Conservation (phyloP, 768 basidiomycete genomes). For the Collybia mongolica region DNA sequence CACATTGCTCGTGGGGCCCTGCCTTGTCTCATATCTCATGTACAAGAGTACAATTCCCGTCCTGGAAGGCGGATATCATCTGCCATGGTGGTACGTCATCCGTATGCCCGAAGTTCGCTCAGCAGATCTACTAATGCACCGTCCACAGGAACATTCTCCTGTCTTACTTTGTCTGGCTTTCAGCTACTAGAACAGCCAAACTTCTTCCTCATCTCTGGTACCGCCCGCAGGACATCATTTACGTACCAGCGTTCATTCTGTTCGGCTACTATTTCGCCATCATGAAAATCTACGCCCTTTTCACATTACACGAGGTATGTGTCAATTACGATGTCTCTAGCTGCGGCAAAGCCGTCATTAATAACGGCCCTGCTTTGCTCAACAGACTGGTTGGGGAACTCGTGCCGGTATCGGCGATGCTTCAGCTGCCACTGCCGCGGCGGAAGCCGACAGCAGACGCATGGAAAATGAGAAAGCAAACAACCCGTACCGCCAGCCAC, state of each 20-base stretch:
- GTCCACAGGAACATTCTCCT: slow-evolving; percentile 60
- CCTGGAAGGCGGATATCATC: slow-evolving; percentile 71
- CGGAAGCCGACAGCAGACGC: slow-evolving; percentile 30
- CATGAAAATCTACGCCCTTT: slow-evolving; percentile 92
- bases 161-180: slow-evolving; percentile 70
- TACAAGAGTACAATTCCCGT: slow-evolving; percentile 75
- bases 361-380: not conserved
- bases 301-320: slow-evolving; percentile 85
- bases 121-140: slow-evolving; percentile 6
- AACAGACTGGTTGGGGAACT: slow-evolving; percentile 92
- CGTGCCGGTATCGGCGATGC: slow-evolving; percentile 90
- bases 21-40: slow-evolving; percentile 71
- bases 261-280: slow-evolving; percentile 95
- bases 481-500: slow-evolving; percentile 26
- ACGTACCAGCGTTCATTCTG: slow-evolving; percentile 81
- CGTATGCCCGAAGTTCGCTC: not conserved
- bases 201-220: slow-evolving; percentile 82
- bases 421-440: slow-evolving; percentile 70
- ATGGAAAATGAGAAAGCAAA: slow-evolving; percentile 30
- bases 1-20: slow-evolving; percentile 82
- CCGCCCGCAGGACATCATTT: slow-evolving; percentile 71
- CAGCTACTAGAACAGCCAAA: slow-evolving; percentile 75
- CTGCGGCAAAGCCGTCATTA: not conserved
- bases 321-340: not conserved
- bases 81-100: slow-evolving; percentile 73